Base-by-base conservation (phyloP, 2,329 filamentous ascomycete genomes). In the Davidsoniella eucalypti region DNA sequence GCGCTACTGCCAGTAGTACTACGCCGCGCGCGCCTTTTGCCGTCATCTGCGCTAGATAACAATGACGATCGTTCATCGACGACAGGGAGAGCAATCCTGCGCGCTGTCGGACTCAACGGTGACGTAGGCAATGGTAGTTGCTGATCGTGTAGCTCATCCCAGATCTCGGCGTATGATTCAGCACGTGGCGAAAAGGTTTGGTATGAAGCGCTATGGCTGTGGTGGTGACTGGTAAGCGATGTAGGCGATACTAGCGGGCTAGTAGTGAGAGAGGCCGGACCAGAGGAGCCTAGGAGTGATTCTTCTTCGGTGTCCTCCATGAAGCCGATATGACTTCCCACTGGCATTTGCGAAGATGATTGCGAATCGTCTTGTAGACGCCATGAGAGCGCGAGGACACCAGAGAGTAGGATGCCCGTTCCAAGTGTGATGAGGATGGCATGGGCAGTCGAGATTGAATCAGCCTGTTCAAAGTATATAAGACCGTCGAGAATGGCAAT, bases 401-500 rank as follows among this genome's bases (percentile, higher is more conserved):
- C 92, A 0, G 80, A 78, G 0, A 98, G 75, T 16, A 98, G 71
- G 49, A 98, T 84, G 29, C 80, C 71, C 0, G 90, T 96, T 9
- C 92, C 92, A 2, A 98, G 65, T 0, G 87, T 78, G 55, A 96
- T 94, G 41, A 93, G 74, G 37, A 79, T 78, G 14, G 84, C 90
- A 59, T 86, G 81, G 2, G 92, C 66, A 0, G 78, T 72, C 14
- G 81, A 79, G 55, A 98, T 78, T 51, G 84, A 74, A 56, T 87
- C 82, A 49, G 82, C 84, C 65, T 98, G 92, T 58, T 83, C 76
- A 67, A 96, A 98, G 66, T 96, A 98, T 59, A 98, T 94, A 57
- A 98, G 73, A 29, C 92, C 92, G 65, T 98, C 92, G 57, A 96
- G 71, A 57, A 98, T 98, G 56, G 92, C 92, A 60, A 96, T 88